These are phyloP conservation scores for Thyridium curvatum DNA, from an alignment of 2,329 filamentous ascomycete species.

Conservation along the genomic window DNA sequence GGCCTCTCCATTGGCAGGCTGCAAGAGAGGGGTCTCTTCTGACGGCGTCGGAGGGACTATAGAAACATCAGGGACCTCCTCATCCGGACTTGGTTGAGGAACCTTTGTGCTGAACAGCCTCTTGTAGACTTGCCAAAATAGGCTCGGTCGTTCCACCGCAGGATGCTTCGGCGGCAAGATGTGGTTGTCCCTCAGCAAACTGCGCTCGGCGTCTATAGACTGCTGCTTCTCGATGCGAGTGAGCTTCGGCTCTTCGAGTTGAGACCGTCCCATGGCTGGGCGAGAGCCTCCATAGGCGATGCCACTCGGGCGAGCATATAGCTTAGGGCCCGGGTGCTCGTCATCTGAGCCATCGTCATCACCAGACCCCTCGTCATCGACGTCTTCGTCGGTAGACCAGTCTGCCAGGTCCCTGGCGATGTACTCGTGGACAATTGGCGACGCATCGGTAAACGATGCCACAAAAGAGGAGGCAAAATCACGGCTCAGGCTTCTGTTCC, in stretches of 20 bases:
- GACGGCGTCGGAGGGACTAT: conserved; percentile 2
- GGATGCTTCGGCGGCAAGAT: conserved; percentile 56
- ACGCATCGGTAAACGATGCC: conserved; percentile 50
- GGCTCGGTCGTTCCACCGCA: conserved; percentile 15
- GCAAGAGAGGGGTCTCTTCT: conserved; percentile 34
- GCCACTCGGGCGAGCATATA: conserved; percentile 72
- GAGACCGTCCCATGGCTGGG: conserved; percentile 35
- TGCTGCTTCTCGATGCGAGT: conserved; percentile 50
- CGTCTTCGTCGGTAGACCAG: conserved; percentile 50
- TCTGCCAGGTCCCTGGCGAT: conserved; percentile 62
- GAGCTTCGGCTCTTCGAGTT: conserved; percentile 45
- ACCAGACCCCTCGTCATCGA: conserved; percentile 23
- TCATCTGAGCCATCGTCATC: conserved; percentile 26
- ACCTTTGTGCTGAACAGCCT: conserved; percentile 51
- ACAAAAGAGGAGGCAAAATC: conserved; percentile 23
- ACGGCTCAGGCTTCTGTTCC: too few relatives aligned
- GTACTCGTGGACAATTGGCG: conserved; percentile 60
- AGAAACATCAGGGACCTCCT: conserved; percentile 17
- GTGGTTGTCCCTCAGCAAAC: conserved; percentile 59
- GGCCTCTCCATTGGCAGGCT: conserved; percentile 18
- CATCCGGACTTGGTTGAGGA: conserved; percentile 32
- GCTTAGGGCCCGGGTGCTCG: conserved; percentile 33
- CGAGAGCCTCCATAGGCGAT: conserved; percentile 67
- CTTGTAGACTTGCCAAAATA: conserved; percentile 32
- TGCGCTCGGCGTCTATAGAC: conserved; percentile 51